Evolutionary conservation across 148 eudicot species (phyloP).

Genomic region (Cornus florida): DNA sequence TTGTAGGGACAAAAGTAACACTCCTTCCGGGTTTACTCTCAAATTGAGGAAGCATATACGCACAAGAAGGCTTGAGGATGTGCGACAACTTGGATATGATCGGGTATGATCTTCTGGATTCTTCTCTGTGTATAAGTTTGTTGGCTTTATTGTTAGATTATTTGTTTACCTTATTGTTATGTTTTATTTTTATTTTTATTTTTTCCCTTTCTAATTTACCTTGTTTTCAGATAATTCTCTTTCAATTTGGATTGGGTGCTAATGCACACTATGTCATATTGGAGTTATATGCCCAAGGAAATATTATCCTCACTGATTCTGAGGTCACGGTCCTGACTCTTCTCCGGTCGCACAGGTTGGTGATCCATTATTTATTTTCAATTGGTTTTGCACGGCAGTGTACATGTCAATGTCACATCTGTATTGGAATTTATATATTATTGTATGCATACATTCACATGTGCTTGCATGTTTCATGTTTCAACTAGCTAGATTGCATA

Average conservation of each 20-base stretch:
- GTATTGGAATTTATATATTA: neutral
- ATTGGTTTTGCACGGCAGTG: neutral
- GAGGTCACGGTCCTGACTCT: conserved; percentile 88
- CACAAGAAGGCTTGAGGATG: conserved; percentile 95
- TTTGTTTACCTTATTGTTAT: conserved; percentile 1
- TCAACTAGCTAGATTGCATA: neutral
- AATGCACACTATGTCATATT: conserved; percentile 85
- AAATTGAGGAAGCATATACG: conserved; percentile 97
- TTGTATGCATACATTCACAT: neutral
- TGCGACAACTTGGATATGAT: conserved; percentile 96
- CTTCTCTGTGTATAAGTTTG: neutral
- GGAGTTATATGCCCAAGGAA: conserved; percentile 98
- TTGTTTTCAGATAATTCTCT: conserved; percentile 67
- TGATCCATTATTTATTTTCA: conserved; percentile 13
- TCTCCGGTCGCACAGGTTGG: conserved; percentile 97
- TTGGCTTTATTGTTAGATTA: conserved; percentile 10
- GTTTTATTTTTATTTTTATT: neutral
- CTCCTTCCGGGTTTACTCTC: conserved; percentile 94
- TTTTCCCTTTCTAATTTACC: neutral
- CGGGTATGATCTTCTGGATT: conserved; percentile 46
- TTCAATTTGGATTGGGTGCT: conserved; percentile 90
- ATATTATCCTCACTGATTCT: conserved; percentile 82
- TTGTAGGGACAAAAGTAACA: conserved; percentile 89
- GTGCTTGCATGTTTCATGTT: neutral
- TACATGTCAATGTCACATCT: neutral